Evolutionary conservation across 2,329 filamentous ascomycete genomes (phyloP), one percentile per base, ranked within the genome.

Genomic region (Colletotrichum neosansevieriae): DNA sequence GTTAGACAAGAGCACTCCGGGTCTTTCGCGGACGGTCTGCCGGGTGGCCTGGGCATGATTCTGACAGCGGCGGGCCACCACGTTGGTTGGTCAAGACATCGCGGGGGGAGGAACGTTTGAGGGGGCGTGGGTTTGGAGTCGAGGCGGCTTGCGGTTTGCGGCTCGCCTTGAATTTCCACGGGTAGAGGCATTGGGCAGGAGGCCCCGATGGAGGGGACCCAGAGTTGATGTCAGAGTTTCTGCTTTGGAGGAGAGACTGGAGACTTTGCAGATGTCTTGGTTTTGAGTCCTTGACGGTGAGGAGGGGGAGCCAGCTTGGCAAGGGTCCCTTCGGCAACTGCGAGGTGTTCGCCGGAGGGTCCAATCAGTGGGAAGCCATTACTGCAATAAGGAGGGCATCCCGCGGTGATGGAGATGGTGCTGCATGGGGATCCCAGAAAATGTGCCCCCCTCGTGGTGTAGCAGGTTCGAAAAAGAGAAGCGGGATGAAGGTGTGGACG

Each of bases 321-420:
- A 53, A 53, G 51, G 59, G 38, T 29, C 45, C 24, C n/a, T 64
- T 47, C 38, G 60, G 40, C 65, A 59, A 57, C 45, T 58, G 45
- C 34, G 15, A 42, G 17, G 38, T 21, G 34, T 65, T 60, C 19
- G 32, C 24, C 21, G 19, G 21, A 42, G 15, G 45, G 21, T 19
- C 65, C 65, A 68, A 68, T 68, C 53, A 65, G 21, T 54, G 6
- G n/a, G 29, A 65, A 15, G 65, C 32, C 47, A 65, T 68, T 68
- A 59, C 65, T 56, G 45, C 42, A 68, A 34, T 15, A 10, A 67
- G 59, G 36, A 63, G 65, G 61, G 47, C 32, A 59, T 65, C 53
- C 54, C 65, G 60, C 54, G 64, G 65, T 60, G 59, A 58, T 49
- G 29, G 47, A 54, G 44, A 21, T 15, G 21, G 21, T 10, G 32